phyloP scores from a whole-genome alignment of 225 moss, liverwort and hornwort genomes.

The Thuidium tamariscinum region DNA sequence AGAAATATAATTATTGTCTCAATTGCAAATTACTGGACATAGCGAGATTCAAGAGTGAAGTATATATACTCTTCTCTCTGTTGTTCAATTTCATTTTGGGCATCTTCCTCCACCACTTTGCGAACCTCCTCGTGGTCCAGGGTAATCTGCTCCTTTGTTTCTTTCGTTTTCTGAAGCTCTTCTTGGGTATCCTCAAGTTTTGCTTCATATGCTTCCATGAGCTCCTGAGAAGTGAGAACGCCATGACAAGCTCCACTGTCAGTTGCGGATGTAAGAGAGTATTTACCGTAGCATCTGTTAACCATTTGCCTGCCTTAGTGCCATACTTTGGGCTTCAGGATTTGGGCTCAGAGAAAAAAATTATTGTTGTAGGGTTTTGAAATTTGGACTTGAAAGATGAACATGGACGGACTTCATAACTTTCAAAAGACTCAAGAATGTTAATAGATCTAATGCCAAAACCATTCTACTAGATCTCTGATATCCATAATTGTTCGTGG shows the following conservation, averaged over 20 bases:
- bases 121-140: constrained; percentile 54
- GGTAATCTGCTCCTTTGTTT: constrained; percentile 30
- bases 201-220: constrained; percentile 71
- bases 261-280: background rate
- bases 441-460: background rate
- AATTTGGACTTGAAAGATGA: background rate
- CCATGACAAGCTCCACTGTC: background rate
- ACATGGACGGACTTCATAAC: background rate
- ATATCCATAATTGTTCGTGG: background rate
- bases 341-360: background rate
- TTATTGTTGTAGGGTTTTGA: background rate
- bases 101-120: constrained; percentile 66
- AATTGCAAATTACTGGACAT: background rate
- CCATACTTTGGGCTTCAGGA: background rate
- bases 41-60: background rate
- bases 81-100: constrained; percentile 60
- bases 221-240: constrained; percentile 34
- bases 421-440: background rate
- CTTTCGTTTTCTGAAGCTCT: constrained; percentile 30
- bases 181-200: constrained; percentile 47
- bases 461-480: background rate
- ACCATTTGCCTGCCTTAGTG: background rate
- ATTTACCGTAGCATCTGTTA: background rate
- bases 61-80: constrained; percentile 38
- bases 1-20: background rate